phyloP scores from a whole-genome alignment of 1,139 yeast species.

The Candida freyschussii region DNA sequence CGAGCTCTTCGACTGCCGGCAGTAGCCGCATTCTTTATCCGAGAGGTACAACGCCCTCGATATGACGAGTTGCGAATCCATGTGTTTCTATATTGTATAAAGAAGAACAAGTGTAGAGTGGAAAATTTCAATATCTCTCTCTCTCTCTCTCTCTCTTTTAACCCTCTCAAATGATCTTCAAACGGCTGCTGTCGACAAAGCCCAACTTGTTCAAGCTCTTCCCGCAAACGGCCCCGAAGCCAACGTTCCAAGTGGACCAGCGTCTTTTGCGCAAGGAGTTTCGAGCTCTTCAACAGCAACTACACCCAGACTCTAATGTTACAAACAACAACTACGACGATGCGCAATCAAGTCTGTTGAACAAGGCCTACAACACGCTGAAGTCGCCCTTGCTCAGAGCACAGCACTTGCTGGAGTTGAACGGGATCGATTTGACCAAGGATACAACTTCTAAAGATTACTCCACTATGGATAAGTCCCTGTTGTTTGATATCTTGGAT shows the following conservation, averaged over 20 bases:
- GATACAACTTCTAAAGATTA: slow-evolving; percentile 29
- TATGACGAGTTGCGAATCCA: slow-evolving; percentile 23
- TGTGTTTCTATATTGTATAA: too few species aligned
- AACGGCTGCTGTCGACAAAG: slow-evolving; percentile 7
- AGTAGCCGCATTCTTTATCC: slow-evolving; percentile 56
- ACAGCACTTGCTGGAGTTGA: slow-evolving; percentile 44
- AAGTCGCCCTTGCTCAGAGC: slow-evolving; percentile 68
- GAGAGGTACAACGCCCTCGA: slow-evolving; percentile 33
- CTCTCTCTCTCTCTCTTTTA: background rate
- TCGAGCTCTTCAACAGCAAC: slow-evolving; percentile 60
- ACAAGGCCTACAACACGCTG: slow-evolving; percentile 70
- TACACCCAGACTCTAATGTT: slow-evolving; percentile 65
- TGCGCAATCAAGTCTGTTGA: slow-evolving; percentile 49
- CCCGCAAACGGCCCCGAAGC: slow-evolving; percentile 73
- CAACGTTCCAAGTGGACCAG: slow-evolving; percentile 62
- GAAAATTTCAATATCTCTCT: too few species aligned
- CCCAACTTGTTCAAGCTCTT: slow-evolving; percentile 52
- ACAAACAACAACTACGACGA: slow-evolving; percentile 20
- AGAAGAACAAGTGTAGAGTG: too few species aligned
- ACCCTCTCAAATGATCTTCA: slow-evolving; percentile 2
- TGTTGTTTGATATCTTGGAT: slow-evolving; percentile 72
- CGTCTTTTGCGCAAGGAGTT: slow-evolving; percentile 66
- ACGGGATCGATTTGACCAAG: slow-evolving; percentile 37
- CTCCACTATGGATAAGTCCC: slow-evolving; percentile 44
- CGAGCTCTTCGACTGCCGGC: slow-evolving; percentile 43